Conservation (phyloP, 2,329 filamentous ascomycete genomes). For the Colletotrichum tofieldiae region DNA sequence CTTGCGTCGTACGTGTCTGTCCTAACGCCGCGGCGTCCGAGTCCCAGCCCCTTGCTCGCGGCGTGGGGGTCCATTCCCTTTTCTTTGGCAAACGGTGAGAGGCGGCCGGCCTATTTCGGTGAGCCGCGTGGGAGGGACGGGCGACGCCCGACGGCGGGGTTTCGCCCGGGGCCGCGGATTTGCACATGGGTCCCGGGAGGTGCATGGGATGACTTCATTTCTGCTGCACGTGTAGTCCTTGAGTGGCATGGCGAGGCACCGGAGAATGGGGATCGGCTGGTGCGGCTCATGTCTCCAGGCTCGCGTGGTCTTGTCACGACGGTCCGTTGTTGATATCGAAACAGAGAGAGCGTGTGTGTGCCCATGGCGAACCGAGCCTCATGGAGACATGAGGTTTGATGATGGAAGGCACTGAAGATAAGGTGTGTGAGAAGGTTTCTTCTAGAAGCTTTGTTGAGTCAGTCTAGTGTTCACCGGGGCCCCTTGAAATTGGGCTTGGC, state of each 20-base stretch:
- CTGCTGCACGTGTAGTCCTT: background rate
- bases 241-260: background rate
- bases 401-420: background rate
- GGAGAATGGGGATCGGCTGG: background rate
- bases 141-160: background rate
- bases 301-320: background rate
- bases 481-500: background rate
- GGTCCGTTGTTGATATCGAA: background rate
- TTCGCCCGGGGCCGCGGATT: conserved; percentile 18
- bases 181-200: conserved; percentile 31
- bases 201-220: conserved; percentile 41
- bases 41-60: conserved; percentile 10
- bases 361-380: background rate
- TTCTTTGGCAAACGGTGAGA: background rate
- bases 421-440: background rate
- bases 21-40: background rate
- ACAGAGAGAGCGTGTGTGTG: background rate
- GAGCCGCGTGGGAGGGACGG: background rate
- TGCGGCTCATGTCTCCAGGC: background rate
- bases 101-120: background rate
- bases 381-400: background rate
- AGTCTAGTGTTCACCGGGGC: conserved; percentile 1
- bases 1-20: background rate
- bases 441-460: conserved; percentile 1
- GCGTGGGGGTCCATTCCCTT: conserved; percentile 10